Conservation (phyloP, 352 stramenopile species). For the Phytopythium chamaehyphon region DNA sequence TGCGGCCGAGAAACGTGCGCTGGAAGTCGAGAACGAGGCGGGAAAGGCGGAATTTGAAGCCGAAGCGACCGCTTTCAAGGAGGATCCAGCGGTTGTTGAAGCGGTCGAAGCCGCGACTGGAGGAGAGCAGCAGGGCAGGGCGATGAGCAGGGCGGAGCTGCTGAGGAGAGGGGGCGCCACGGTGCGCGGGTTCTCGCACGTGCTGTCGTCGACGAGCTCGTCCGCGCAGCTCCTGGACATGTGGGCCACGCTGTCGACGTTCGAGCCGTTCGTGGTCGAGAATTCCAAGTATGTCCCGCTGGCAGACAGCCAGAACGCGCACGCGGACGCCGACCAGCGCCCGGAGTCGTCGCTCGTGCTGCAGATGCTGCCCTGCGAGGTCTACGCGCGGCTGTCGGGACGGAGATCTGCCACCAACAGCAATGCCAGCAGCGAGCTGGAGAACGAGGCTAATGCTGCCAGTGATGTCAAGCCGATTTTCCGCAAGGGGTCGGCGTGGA, state of each 20-base stretch:
- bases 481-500: neutral
- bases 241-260: slow-evolving; percentile 25
- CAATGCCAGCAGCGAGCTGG: neutral
- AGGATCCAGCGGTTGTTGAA: neutral
- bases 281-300: slow-evolving; percentile 6
- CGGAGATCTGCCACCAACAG: slow-evolving; percentile 1
- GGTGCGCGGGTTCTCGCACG: slow-evolving; percentile 19
- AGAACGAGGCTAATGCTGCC: too few relatives aligned
- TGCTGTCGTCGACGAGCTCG: slow-evolving; percentile 10
- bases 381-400: slow-evolving; percentile 21
- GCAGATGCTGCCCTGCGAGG: slow-evolving; percentile 31
- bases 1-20: neutral
- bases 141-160: slow-evolving; percentile 2
- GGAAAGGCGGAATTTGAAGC: too few relatives aligned
- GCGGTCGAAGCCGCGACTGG: slow-evolving; percentile 1
- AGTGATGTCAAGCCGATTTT: neutral
- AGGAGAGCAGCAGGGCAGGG: neutral
- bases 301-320: slow-evolving; percentile 5
- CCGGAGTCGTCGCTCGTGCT: slow-evolving; percentile 12
- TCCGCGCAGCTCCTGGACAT: slow-evolving; percentile 17
- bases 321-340: neutral
- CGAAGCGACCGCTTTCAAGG: neutral
- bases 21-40: too few relatives aligned
- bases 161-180: slow-evolving; percentile 8
- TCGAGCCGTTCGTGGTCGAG: slow-evolving; percentile 23